phyloP scores from a whole-genome alignment of 2,329 filamentous ascomycete species.

The Diaporthe vexans region DNA sequence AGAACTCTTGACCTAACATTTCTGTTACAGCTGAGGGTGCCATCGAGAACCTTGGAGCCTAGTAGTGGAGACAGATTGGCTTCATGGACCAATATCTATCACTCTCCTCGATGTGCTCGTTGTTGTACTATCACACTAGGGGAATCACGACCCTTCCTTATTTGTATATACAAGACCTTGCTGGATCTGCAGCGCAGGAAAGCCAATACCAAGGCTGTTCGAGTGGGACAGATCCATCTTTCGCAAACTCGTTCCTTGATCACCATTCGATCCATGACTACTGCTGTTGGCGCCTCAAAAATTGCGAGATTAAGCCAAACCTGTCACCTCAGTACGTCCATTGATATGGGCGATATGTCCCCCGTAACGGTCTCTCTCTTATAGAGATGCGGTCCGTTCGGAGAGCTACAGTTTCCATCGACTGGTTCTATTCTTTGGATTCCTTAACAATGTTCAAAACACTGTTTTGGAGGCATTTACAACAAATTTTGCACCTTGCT shows the following conservation, averaged over 20 bases:
- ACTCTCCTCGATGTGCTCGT: too few relatives aligned
- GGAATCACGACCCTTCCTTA: constrained; percentile 6
- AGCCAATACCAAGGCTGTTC: constrained; percentile 1
- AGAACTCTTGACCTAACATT: background rate
- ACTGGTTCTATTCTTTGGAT: background rate
- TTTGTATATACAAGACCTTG: constrained; percentile 24
- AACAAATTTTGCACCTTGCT: too few relatives aligned
- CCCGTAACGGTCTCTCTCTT: too few relatives aligned
- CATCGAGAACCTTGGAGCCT: background rate
- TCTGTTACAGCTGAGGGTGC: background rate
- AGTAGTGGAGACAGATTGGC: too few relatives aligned
- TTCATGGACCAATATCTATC: too few relatives aligned
- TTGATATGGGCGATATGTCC: background rate
- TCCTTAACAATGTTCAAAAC: background rate
- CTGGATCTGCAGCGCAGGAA: constrained; percentile 34
- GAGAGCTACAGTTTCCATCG: background rate
- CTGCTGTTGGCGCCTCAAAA: background rate
- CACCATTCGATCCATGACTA: background rate
- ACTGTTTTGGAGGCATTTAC: too few relatives aligned
- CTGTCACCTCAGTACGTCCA: background rate
- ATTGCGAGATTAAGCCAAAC: background rate
- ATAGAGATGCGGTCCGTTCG: background rate
- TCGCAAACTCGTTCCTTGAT: background rate
- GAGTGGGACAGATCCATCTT: background rate
- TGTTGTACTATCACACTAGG: too few relatives aligned